Evolutionary conservation across 306 rosid genomes (phyloP), one percentile per base, ranked within the genome.

Genomic region (Malus sieversii): DNA sequence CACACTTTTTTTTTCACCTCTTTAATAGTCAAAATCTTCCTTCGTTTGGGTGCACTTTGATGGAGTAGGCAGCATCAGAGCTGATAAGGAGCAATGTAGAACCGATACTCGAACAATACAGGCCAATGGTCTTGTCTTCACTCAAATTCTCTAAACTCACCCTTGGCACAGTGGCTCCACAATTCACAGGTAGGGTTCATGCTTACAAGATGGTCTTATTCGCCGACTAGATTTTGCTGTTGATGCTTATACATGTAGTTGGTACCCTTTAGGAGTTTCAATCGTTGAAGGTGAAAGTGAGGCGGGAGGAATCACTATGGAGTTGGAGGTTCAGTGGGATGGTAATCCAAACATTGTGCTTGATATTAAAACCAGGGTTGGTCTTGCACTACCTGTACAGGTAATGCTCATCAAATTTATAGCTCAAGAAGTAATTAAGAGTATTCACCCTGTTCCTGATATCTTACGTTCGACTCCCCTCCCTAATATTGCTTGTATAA

Each of bases 271-370:
- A 92, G 97, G 98, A 78, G 83, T 91, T 81, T 33, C 88, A 40
- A 82, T 92, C 35, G 61, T 90, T 74, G 98, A 95, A 77, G 88
- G 76, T 55, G 87, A 88, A 69, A 80, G 90, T 77, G 89, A 82
- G 42, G 10, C 75, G 76, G 78, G 52, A 14, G 95, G 90, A 76
- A 79, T 92, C 46, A 91, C 97, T 19, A 73, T 95, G 86, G 97
- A 95, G 87, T 73, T 95, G 75, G 98, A 95, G 82, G 80, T 95
- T 86, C 94, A 95, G 61, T 95, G 98, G 98, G 98, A 95, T 84
- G 98, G 98, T 59, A 84, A 90, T 74, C 98, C 96, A 25, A 82
- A 86, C 73, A 85, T 95, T 68, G 81, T 88, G 59, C 92, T 95
- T 78, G 97, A 85, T 74, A 87, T 95, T 27, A 95, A 89, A 82